A percentile compares a stretch with the other conserved stretches of the same genome.
phyloP scores from a whole-genome alignment of 1,284 basidiomycete species.

The Pseudozyma sp. region DNA sequence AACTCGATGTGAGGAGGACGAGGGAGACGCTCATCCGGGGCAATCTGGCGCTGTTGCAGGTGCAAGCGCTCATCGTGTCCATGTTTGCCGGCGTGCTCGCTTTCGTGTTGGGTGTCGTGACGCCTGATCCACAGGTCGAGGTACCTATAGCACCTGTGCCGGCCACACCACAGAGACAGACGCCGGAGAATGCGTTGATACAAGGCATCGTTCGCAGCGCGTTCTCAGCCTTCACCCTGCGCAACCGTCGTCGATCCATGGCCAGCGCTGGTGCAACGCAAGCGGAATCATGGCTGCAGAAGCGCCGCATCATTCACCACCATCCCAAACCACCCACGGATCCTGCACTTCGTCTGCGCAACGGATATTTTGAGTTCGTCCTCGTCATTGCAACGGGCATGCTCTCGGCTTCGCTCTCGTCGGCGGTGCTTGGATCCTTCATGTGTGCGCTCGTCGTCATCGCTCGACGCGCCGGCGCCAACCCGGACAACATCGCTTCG shows the following conservation, averaged over 20 bases:
- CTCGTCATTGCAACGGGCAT: conserved; percentile 90
- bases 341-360: conserved; percentile 61
- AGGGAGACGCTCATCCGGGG: conserved; percentile 81
- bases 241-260: conserved; percentile 34
- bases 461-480: conserved; percentile 79
- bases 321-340: conserved; percentile 63
- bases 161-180: conserved; percentile 8
- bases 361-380: conserved; percentile 74
- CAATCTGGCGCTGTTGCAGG: conserved; percentile 87
- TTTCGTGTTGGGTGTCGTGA: conserved; percentile 75
- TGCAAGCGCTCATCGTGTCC: conserved; percentile 91
- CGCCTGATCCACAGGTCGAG: conserved; percentile 28
- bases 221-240: conserved; percentile 29
- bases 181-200: conserved; percentile 39
- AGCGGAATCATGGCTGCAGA: conserved; percentile 14
- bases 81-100: conserved; percentile 85
- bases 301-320: conserved; percentile 64
- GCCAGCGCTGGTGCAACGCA: not conserved
- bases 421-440: conserved; percentile 85
- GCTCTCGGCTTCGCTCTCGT: conserved; percentile 84
- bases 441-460: conserved; percentile 88
- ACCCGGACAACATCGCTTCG: conserved; percentile 96
- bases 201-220: conserved; percentile 27
- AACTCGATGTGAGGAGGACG: conserved; percentile 80
- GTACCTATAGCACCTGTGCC: conserved; percentile 14